A percentile compares a stretch with the other conserved stretches of the same genome.
Conservation (phyloP, 495 filamentous ascomycete species). For the Friedmanniomyces endolithicus region DNA sequence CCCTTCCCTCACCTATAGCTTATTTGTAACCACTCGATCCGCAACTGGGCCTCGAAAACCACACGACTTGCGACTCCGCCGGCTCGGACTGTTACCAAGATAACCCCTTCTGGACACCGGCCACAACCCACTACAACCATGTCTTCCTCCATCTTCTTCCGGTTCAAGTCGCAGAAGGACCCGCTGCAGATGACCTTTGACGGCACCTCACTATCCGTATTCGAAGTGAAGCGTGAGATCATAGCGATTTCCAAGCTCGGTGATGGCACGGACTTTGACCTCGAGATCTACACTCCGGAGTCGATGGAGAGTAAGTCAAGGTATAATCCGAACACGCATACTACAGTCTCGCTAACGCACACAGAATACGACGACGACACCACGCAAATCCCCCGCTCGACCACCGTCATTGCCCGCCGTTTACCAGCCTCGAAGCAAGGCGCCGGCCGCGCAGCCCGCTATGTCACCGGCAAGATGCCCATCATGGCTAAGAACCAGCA, state of each 20-base stretch:
- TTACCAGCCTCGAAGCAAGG: constrained; percentile 70
- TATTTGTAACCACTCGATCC: background rate
- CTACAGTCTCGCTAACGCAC: background rate
- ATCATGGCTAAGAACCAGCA: constrained; percentile 71
- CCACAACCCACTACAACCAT: constrained; percentile 41
- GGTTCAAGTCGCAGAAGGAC: constrained; percentile 98
- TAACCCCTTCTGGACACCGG: background rate
- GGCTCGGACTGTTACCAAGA: background rate
- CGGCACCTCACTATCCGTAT: constrained; percentile 95
- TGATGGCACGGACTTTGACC: constrained; percentile 93
- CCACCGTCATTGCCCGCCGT: constrained; percentile 80
- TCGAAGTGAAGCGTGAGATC: constrained; percentile 96
- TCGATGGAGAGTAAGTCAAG: constrained; percentile 70
- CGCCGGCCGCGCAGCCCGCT: constrained; percentile 78
- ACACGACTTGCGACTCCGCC: background rate
- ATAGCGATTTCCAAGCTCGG: constrained; percentile 84
- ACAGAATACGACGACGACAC: constrained; percentile 95
- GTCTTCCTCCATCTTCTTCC: constrained; percentile 98
- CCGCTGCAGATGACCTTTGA: constrained; percentile 90
- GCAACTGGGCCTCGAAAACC: background rate
- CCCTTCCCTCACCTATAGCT: background rate
- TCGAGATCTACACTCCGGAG: constrained; percentile 85
- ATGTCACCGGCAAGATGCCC: constrained; percentile 95
- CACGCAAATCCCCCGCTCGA: constrained; percentile 83
- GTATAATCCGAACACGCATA: background rate